phyloP scores from a whole-genome alignment of 2,329 filamentous ascomycete genomes.

The Trichoderma cornu-damae region DNA sequence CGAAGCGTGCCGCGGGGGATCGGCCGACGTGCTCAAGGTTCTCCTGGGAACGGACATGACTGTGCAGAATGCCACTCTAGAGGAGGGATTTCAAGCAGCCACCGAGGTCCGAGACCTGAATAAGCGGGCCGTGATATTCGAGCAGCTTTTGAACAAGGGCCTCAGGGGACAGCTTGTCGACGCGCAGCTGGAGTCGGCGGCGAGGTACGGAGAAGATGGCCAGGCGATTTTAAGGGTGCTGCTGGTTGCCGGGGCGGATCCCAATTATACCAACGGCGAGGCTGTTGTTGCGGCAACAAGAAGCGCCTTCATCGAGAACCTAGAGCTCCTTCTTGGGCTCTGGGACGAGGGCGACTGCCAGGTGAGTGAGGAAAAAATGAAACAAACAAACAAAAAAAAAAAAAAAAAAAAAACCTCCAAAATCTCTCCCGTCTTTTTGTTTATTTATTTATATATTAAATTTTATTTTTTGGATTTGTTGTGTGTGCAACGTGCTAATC shows the following conservation, averaged over 20 bases:
- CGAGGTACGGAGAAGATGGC: constrained; percentile 46
- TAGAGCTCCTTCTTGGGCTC: constrained; percentile 49
- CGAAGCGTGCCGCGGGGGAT: constrained; percentile 49
- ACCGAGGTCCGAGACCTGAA: constrained; percentile 48
- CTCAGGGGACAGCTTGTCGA: constrained; percentile 49
- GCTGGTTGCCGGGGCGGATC: constrained; percentile 48
- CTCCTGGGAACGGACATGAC: constrained; percentile 41
- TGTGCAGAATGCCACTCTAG: constrained; percentile 40
- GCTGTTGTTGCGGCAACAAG: constrained; percentile 51
- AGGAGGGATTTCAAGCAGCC: constrained; percentile 51
- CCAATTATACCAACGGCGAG: constrained; percentile 51
- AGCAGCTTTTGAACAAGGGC: constrained; percentile 46
- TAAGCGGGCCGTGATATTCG: constrained; percentile 46
- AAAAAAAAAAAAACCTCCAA: neutral
- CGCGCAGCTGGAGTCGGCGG: constrained; percentile 49
- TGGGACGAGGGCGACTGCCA: constrained; percentile 38
- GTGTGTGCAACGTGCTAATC: no score
- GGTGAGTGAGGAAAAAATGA: constrained; percentile 27
- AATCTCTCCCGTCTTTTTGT: no score
- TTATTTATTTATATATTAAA: no score
- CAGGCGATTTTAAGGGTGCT: constrained; percentile 47
- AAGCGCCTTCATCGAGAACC: constrained; percentile 45
- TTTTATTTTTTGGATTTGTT: no score
- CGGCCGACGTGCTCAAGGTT: constrained; percentile 45
- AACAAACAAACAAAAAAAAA: no score